phyloP scores from a whole-genome alignment of 1,139 yeast species.

The Zygotorulaspora mrakii region DNA sequence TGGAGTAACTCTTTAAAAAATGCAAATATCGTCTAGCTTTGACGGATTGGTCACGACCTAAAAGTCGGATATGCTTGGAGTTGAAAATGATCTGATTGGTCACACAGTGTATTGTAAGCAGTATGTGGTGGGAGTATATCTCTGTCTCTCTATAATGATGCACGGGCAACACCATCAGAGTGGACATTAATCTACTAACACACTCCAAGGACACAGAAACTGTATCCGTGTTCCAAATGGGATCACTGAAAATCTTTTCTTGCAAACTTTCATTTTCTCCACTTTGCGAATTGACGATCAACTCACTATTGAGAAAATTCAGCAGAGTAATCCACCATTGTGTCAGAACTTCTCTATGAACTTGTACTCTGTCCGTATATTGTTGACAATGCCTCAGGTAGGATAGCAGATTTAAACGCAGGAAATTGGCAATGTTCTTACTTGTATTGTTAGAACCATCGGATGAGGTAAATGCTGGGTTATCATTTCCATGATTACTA shows the following conservation, averaged over 20 bases:
- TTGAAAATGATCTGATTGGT: conserved; percentile 29
- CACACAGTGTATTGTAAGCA: conserved; percentile 30
- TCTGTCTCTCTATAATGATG: conserved; percentile 22
- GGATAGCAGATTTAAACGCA: conserved; percentile 26
- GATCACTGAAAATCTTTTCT: conserved; percentile 3
- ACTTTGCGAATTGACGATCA: conserved; percentile 5
- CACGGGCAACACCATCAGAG: conserved; percentile 20
- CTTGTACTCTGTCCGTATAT: conserved; percentile 4
- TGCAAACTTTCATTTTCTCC: background rate
- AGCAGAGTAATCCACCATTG: conserved; percentile 37
- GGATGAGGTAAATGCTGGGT: background rate
- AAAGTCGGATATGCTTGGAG: conserved; percentile 19
- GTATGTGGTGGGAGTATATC: conserved; percentile 28
- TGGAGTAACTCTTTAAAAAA: conserved; percentile 24
- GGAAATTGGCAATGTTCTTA: conserved; percentile 21
- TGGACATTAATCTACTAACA: conserved; percentile 30
- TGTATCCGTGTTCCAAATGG: conserved; percentile 17
- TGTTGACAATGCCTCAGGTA: conserved; percentile 22
- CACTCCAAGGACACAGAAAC: conserved; percentile 32
- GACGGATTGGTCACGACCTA: conserved; percentile 7
- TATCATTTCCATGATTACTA: conserved; percentile 13
- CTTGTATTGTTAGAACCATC: conserved; percentile 8
- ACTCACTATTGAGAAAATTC: conserved; percentile 27
- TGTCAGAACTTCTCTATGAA: conserved; percentile 22
- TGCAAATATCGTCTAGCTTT: conserved; percentile 10